A percentile compares a stretch with the other conserved stretches of the same genome.
Evolutionary conservation across 2,329 filamentous ascomycete species (phyloP).

Genomic region (Alternaria solani): DNA sequence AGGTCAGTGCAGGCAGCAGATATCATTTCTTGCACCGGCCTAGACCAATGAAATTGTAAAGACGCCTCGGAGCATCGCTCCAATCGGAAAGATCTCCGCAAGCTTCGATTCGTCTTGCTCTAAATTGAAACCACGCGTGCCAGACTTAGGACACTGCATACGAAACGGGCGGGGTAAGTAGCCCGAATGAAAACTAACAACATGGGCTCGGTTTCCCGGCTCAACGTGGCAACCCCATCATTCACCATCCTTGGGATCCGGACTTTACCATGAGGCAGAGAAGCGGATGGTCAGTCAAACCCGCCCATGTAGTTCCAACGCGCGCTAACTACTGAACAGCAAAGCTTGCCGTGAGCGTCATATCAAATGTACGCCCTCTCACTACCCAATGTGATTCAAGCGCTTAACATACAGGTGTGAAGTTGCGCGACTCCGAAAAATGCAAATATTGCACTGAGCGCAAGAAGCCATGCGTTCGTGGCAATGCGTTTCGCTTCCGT

Average conservation of each 20-base stretch:
- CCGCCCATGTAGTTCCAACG: neutral
- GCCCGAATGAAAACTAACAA: conserved; percentile 6
- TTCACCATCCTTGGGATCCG: neutral
- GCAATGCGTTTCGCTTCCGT: conserved; percentile 43
- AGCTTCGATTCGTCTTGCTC: neutral
- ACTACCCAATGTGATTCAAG: neutral
- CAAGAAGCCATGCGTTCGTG: conserved; percentile 36
- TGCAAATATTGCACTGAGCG: conserved; percentile 44
- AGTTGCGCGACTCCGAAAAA: conserved; percentile 37
- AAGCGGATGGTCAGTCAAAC: conserved; percentile 38
- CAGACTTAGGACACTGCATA: neutral
- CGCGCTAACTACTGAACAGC: conserved; percentile 26
- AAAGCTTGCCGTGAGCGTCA: conserved; percentile 44
- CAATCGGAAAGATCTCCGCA: neutral
- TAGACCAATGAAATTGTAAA: neutral
- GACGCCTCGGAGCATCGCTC: neutral
- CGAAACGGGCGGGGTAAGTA: conserved; percentile 2
- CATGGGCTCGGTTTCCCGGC: conserved; percentile 15
- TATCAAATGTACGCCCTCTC: conserved; percentile 38
- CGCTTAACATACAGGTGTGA: conserved; percentile 30
- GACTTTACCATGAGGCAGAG: conserved; percentile 34
- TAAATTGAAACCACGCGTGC: neutral
- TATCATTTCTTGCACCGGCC: neutral
- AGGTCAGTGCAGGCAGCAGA: neutral
- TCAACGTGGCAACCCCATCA: conserved; percentile 5